Evolutionary conservation across 208 protist species (phyloP).

Genomic region (Novymonas esmeraldas): DNA sequence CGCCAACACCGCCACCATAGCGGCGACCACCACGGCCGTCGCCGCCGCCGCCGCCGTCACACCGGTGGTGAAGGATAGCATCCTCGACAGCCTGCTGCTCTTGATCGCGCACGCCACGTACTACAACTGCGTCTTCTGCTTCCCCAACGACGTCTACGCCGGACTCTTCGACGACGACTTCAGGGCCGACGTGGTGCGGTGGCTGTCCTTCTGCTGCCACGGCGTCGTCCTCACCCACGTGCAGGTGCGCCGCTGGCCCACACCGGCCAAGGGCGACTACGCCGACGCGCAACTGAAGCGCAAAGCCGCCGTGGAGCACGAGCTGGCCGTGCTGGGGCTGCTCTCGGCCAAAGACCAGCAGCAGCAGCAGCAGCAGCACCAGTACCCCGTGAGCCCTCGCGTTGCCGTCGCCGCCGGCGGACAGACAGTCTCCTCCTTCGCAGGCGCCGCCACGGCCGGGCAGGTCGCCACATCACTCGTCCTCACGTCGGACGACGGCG

Average conservation of each 20-base stretch:
- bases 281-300: slow-evolving; percentile 8
- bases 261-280: slow-evolving; percentile 41
- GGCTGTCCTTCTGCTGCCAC: slow-evolving; percentile 81
- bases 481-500: slow-evolving; percentile 23
- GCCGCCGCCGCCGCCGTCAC: slow-evolving; percentile 39
- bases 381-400: not conserved
- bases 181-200: slow-evolving; percentile 67
- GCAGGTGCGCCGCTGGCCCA: slow-evolving; percentile 59
- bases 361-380: too few species aligned
- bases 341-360: not conserved
- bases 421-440: not conserved
- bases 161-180: slow-evolving; percentile 69
- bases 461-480: not conserved
- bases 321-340: slow-evolving; percentile 12
- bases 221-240: slow-evolving; percentile 73
- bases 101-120: slow-evolving; percentile 61
- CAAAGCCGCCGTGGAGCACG: not conserved
- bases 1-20: too few species aligned
- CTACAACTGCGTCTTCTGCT: slow-evolving; percentile 68
- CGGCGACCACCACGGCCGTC: slow-evolving; percentile 28
- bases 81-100: slow-evolving; percentile 54
- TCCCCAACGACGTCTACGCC: slow-evolving; percentile 82
- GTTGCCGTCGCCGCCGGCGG: not conserved
- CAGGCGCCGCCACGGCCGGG: not conserved
- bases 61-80: slow-evolving; percentile 52